Evolutionary conservation across 2,329 filamentous ascomycete species (phyloP), one percentile per base, ranked within the genome.

Genomic region (Massarina eburnea): DNA sequence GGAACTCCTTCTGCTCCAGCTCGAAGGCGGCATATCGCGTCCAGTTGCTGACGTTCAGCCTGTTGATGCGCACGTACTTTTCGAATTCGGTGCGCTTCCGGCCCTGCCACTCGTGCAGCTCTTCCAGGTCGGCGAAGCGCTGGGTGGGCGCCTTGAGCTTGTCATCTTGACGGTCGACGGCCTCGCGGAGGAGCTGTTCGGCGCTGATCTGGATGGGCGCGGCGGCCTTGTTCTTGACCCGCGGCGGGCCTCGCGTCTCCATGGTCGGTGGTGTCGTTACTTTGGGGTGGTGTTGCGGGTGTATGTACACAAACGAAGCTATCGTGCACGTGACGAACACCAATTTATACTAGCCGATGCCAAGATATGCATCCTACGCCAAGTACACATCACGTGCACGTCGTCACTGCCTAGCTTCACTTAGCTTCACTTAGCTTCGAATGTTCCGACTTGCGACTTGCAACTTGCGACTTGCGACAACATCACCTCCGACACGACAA

Each of bases 21-120:
- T 99, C 94, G 89, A 91, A 99, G 59, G 89, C 83, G 45, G 94
- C 92, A 78, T 99, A 99, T 64, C 91, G 88, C 80, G 94, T 90
- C 94, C 94, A 99, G 73, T 97, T 97, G 78, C 95, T 95, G 80
- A 97, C 91, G 66, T 95, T 96, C 68, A 96, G 81, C 64, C 92
- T 78, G 68, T 97, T 97, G 54, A 94, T 88, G 54, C 91, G 86
- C 49, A 97, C 89, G 85, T 97, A 97, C 76, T 96, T 89, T 73
- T 99, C 94, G 61, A 96, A 99, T 65, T 96, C 94, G 71, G 91
- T 94, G 58, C 94, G 82, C 76, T 97, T 97, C 54, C 94, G 84
- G 43, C 91, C 92, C 73, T 99, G 94, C 72, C 89, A 96, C 73
- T 97, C 94, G 76, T 97, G 92, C 38, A 99, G 83, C 76, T 99